Percentiles rank a stretch among this genome's conserved stretches.
These are phyloP conservation scores for Anethum foeniculum DNA, from an alignment of 140 eudicot species.

Conservation along the genomic window DNA sequence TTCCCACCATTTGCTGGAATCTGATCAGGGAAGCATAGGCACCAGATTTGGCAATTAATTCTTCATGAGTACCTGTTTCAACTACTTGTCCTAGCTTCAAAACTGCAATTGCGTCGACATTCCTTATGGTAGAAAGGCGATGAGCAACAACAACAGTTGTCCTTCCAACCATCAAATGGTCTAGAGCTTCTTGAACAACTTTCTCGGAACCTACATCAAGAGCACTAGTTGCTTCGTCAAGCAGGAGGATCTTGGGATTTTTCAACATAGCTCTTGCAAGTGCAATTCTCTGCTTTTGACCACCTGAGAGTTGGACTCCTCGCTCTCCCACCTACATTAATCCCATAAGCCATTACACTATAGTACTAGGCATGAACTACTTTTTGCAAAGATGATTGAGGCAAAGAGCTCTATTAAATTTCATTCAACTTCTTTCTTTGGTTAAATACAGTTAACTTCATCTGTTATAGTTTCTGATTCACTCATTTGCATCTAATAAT, in stretches of 20 bases:
- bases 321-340: conserved; percentile 71
- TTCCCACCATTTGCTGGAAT: conserved; percentile 90
- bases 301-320: conserved; percentile 94
- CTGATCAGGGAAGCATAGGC: conserved; percentile 75
- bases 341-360: neutral
- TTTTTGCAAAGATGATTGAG: neutral
- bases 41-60: conserved; percentile 68
- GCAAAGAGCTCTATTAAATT: neutral
- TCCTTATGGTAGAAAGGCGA: conserved; percentile 88
- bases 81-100: conserved; percentile 84
- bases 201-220: conserved; percentile 87
- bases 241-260: conserved; percentile 80
- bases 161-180: conserved; percentile 81
- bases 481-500: neutral
- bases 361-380: neutral
- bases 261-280: conserved; percentile 95
- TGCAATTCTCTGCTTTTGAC: conserved; percentile 95
- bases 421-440: neutral
- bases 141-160: conserved; percentile 94
- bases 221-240: conserved; percentile 95
- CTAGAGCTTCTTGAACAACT: conserved; percentile 94
- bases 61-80: conserved; percentile 86
- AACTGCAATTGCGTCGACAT: conserved; percentile 83
- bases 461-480: neutral
- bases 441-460: neutral